These are phyloP conservation scores for Rhizopogon sp. DNA, from an alignment of 768 basidiomycete species.

Conservation along the genomic window DNA sequence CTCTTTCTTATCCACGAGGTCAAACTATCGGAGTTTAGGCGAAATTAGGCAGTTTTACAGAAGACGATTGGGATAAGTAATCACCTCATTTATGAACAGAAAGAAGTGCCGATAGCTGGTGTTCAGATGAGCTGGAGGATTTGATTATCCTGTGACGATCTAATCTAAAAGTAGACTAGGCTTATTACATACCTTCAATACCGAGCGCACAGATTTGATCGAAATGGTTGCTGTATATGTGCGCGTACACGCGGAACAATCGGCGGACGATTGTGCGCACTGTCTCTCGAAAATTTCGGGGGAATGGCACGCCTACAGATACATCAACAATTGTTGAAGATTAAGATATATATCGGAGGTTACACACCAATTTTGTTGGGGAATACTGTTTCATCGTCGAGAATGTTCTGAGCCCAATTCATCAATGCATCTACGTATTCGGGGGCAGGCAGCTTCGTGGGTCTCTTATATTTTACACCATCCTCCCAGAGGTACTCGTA, in stretches of 20 bases:
- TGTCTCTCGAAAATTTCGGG: constrained; percentile 83
- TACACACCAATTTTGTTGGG: constrained; percentile 87
- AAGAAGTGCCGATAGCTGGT: constrained; percentile 99
- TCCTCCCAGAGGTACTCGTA: constrained; percentile 97
- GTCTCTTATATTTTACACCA: constrained; percentile 78
- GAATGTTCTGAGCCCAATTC: constrained; percentile 93
- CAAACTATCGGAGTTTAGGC: constrained; percentile 50
- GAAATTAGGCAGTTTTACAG: constrained; percentile 3
- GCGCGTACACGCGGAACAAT: constrained; percentile 95
- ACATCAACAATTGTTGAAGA: constrained; percentile 3
- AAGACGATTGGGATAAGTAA: constrained; percentile 21
- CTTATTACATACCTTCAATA: constrained; percentile 74
- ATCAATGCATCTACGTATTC: constrained; percentile 97
- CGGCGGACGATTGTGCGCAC: constrained; percentile 90
- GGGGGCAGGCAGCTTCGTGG: constrained; percentile 91
- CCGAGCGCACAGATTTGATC: constrained; percentile 98
- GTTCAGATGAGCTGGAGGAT: constrained; percentile 81
- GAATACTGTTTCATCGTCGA: constrained; percentile 91
- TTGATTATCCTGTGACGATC: not conserved
- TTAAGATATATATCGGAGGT: not conserved
- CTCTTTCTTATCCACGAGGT: constrained; percentile 95
- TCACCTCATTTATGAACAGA: constrained; percentile 91
- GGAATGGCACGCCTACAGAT: constrained; percentile 78
- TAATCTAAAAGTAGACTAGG: not conserved
- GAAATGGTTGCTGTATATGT: constrained; percentile 98